A percentile compares a stretch with the other conserved stretches of the same genome.
phyloP scores from a whole-genome alignment of 176 grass and related monocot species.

The Luzula sylvatica region DNA sequence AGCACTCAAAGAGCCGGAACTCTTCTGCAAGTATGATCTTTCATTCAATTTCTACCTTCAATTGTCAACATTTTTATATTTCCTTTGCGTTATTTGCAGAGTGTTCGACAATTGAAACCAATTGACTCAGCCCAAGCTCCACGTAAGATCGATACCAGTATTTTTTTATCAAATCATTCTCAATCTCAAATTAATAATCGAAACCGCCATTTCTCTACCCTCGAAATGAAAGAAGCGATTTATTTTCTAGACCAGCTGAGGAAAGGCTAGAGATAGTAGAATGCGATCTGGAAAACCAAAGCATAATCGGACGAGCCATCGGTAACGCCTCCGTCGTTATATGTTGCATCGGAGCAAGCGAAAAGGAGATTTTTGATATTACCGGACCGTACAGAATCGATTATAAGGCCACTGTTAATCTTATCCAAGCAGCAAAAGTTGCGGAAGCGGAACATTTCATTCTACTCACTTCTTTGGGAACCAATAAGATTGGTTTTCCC shows the following conservation, averaged over 20 bases:
- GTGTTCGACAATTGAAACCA: constrained; percentile 50
- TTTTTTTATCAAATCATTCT: neutral
- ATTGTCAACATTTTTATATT: neutral
- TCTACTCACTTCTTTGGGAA: constrained; percentile 89
- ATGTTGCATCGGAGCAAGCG: constrained; percentile 88
- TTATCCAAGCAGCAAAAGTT: constrained; percentile 50
- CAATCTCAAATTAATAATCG: neutral
- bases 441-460: constrained; percentile 79
- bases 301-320: constrained; percentile 38
- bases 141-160: constrained; percentile 33
- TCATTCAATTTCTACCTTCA: neutral
- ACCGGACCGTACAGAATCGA: constrained; percentile 88
- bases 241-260: constrained; percentile 48
- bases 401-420: constrained; percentile 61
- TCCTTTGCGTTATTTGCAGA: constrained; percentile 26
- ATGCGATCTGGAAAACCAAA: constrained; percentile 72
- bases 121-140: constrained; percentile 23
- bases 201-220: neutral
- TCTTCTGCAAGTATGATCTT: constrained; percentile 35
- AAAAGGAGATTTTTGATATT: constrained; percentile 74
- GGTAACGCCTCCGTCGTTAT: constrained; percentile 47
- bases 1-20: constrained; percentile 45
- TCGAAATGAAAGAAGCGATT: constrained; percentile 23
- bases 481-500: constrained; percentile 70
- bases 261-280: constrained; percentile 74